Conservation (phyloP, 192 early-diverging fungal species). For the Coemansia asiatica region DNA sequence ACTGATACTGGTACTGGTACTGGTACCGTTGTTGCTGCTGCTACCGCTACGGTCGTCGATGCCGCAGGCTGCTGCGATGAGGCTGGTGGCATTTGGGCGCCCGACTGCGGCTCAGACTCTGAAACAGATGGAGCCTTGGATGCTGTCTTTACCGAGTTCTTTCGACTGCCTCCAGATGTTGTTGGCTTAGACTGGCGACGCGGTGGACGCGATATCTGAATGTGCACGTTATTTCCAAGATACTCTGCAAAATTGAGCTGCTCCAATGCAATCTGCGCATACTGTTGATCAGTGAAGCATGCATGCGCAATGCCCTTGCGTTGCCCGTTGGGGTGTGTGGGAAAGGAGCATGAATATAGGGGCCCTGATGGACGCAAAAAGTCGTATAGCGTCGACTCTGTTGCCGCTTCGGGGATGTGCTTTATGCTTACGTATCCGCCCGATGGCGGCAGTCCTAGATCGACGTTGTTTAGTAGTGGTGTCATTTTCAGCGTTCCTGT, state of each 20-base stretch:
- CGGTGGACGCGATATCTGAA: constrained; percentile 26
- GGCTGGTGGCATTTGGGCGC: background rate
- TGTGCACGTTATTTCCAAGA: constrained; percentile 36
- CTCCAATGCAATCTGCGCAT: constrained; percentile 39
- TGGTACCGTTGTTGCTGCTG: constrained; percentile 1
- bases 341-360: constrained; percentile 50
- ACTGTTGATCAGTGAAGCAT: constrained; percentile 36
- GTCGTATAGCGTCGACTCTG: constrained; percentile 37
- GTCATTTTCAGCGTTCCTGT: constrained; percentile 46
- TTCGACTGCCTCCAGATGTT: constrained; percentile 8
- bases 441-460: constrained; percentile 32
- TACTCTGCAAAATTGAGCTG: constrained; percentile 53
- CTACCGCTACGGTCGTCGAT: background rate
- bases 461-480: constrained; percentile 23
- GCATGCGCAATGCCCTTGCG: constrained; percentile 38
- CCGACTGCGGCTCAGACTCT: constrained; percentile 2
- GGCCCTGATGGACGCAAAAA: constrained; percentile 51
- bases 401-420: constrained; percentile 50
- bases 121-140: background rate
- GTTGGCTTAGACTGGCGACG: constrained; percentile 23
- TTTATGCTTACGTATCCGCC: constrained; percentile 46
- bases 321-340: constrained; percentile 15
- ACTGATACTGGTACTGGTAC: no score
- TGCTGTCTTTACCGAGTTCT: background rate
- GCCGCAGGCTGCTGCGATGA: background rate